phyloP scores from a whole-genome alignment of 768 basidiomycete species.

The Phylloporus rhodoxanthus region DNA sequence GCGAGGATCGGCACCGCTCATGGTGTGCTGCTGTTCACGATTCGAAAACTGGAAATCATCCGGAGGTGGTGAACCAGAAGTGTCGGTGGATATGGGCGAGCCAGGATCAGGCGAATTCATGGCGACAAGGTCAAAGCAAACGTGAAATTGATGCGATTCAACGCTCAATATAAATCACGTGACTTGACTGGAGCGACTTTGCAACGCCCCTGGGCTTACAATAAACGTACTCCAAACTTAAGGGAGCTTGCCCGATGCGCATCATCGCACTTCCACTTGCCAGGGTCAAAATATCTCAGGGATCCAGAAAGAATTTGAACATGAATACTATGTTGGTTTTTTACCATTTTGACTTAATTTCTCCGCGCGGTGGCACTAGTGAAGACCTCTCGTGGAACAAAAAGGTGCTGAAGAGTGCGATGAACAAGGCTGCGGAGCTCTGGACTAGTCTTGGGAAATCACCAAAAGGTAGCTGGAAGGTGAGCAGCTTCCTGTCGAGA shows the following conservation, averaged over 20 bases:
- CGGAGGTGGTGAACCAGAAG: slow-evolving; percentile 35
- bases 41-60: slow-evolving; percentile 29
- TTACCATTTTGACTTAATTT: slow-evolving; percentile 36
- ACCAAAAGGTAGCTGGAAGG: slow-evolving; percentile 65
- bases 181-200: too few species aligned
- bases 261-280: slow-evolving; percentile 45
- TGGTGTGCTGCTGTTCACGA: slow-evolving; percentile 28
- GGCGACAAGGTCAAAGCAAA: background rate
- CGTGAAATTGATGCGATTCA: background rate
- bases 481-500: slow-evolving; percentile 29
- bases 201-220: background rate
- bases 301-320: slow-evolving; percentile 6
- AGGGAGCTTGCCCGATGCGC: slow-evolving; percentile 33
- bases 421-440: slow-evolving; percentile 45
- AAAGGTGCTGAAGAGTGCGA: slow-evolving; percentile 39
- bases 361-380: slow-evolving; percentile 26
- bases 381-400: slow-evolving; percentile 25
- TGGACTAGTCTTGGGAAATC: slow-evolving; percentile 72
- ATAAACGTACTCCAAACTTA: slow-evolving; percentile 18
- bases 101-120: slow-evolving; percentile 37
- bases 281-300: slow-evolving; percentile 15
- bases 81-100: slow-evolving; percentile 33
- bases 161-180: too few species aligned
- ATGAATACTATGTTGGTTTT: slow-evolving; percentile 32
- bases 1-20: slow-evolving; percentile 18